These are phyloP conservation scores for Diplodia corticola DNA, from an alignment of 2,329 filamentous ascomycete species.

Conservation along the genomic window DNA sequence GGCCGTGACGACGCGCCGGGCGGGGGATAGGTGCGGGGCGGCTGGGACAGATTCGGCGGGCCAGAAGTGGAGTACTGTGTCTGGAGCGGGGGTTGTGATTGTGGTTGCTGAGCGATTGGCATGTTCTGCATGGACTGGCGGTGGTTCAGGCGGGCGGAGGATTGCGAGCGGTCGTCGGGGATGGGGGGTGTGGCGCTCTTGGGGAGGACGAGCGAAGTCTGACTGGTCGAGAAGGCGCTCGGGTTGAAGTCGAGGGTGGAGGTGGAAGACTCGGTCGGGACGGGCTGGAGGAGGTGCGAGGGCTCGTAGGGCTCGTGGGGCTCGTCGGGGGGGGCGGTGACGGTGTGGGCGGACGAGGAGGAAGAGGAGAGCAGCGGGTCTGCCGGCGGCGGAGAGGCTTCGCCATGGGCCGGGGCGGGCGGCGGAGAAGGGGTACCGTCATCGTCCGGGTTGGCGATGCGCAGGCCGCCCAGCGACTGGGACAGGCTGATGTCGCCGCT, in stretches of 20 bases:
- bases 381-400: conserved; percentile 22
- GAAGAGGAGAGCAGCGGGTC: conserved; percentile 33
- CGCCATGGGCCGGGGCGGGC: conserved; percentile 24
- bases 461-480: conserved; percentile 86
- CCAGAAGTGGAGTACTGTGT: conserved; percentile 31
- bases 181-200: conserved; percentile 32
- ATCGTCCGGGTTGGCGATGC: conserved; percentile 95
- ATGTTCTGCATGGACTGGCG: conserved; percentile 44
- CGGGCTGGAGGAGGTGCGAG: conserved; percentile 36
- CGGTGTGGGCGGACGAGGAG: conserved; percentile 39
- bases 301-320: conserved; percentile 30
- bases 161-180: conserved; percentile 30
- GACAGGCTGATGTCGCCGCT: conserved; percentile 91
- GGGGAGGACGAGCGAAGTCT: conserved; percentile 25
- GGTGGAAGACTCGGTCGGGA: conserved; percentile 29
- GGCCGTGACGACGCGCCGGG: conserved; percentile 36
- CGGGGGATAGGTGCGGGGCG: conserved; percentile 35
- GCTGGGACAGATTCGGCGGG: conserved; percentile 27
- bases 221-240: conserved; percentile 38
- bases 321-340: conserved; percentile 40
- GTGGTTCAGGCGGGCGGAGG: conserved; percentile 40
- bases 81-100: conserved; percentile 33
- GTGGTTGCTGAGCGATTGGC: conserved; percentile 45
- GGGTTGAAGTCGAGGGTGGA: conserved; percentile 45
- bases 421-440: conserved; percentile 45